phyloP scores from a whole-genome alignment of 306 rosid species.

The Hippophae rhamnoides region DNA sequence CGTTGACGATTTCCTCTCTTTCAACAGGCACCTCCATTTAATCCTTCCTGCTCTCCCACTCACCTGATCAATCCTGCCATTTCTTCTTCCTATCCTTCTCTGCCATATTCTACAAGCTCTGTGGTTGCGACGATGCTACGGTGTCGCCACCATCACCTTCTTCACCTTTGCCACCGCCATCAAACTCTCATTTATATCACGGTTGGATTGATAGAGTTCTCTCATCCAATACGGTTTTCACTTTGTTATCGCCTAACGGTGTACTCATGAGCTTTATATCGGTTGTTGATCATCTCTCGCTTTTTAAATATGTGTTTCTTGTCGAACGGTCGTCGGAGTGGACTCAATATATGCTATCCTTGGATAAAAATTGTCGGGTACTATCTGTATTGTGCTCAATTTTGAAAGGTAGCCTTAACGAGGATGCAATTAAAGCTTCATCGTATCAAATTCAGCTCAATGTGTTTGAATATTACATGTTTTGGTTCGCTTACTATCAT shows the following conservation, averaged over 20 bases:
- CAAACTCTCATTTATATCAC: constrained; percentile 19
- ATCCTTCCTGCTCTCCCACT: constrained; percentile 53
- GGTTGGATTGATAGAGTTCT: constrained; percentile 59
- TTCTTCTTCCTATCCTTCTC: constrained; percentile 89
- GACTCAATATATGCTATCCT: constrained; percentile 41
- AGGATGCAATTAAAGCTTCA: constrained; percentile 28
- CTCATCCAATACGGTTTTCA: constrained; percentile 35
- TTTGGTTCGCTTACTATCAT: constrained; percentile 79
- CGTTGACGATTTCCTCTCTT: too few relatives aligned
- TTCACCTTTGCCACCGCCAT: constrained; percentile 14
- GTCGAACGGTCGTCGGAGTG: constrained; percentile 67
- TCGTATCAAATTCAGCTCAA: constrained; percentile 58
- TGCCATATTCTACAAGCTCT: constrained; percentile 69
- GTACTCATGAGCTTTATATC: constrained; percentile 44
- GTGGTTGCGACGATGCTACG: constrained; percentile 50
- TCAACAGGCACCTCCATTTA: constrained; percentile 40
- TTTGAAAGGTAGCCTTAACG: constrained; percentile 38
- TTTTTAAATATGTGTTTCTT: constrained; percentile 73
- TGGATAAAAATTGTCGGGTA: constrained; percentile 17
- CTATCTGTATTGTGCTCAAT: constrained; percentile 56
- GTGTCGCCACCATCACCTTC: constrained; percentile 7
- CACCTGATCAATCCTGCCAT: constrained; percentile 79
- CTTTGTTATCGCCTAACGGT: constrained; percentile 56
- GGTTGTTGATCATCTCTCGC: constrained; percentile 58
- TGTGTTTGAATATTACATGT: constrained; percentile 68